phyloP scores from a whole-genome alignment of 2,329 filamentous ascomycete species.

The Gyromitra esculenta region DNA sequence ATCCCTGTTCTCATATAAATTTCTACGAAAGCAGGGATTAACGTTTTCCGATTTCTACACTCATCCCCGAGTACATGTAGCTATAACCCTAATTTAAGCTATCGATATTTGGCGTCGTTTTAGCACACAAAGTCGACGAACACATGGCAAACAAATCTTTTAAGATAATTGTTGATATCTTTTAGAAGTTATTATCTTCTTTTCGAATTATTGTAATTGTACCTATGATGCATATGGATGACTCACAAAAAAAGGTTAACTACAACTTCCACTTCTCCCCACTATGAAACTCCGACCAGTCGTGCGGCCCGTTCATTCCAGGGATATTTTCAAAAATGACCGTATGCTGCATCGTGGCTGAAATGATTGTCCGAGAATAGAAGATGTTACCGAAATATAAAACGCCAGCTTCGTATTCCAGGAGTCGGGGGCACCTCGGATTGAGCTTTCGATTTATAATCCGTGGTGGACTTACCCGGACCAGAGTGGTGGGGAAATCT shows the following conservation, averaged over 20 bases:
- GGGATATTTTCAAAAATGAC: constrained; percentile 3
- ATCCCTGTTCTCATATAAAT: too few relatives aligned
- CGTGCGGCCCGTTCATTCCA: constrained; percentile 1
- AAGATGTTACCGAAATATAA: constrained; percentile 27
- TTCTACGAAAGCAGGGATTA: too few relatives aligned
- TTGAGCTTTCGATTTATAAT: constrained; percentile 41
- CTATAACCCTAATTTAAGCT: too few relatives aligned
- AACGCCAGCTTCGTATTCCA: constrained; percentile 41
- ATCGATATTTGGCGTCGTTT: too few relatives aligned
- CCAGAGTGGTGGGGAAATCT: constrained; percentile 28
- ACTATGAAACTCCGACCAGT: constrained; percentile 27
- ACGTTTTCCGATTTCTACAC: too few relatives aligned
- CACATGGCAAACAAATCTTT: too few relatives aligned
- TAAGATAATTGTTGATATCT: too few relatives aligned
- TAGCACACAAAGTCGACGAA: too few relatives aligned
- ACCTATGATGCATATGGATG: neutral
- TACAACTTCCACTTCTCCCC: neutral
- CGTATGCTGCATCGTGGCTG: neutral
- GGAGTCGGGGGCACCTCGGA: constrained; percentile 17
- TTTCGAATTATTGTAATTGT: too few relatives aligned
- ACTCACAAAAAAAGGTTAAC: constrained; percentile 16
- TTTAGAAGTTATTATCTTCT: too few relatives aligned
- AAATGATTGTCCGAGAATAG: constrained; percentile 12
- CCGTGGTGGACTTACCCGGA: constrained; percentile 42
- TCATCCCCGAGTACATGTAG: too few relatives aligned